A percentile compares a stretch with the other conserved stretches of the same genome.
These are phyloP conservation scores for Isabelozyma gotoi DNA, from an alignment of 805 yeast genomes.

Conservation along the genomic window DNA sequence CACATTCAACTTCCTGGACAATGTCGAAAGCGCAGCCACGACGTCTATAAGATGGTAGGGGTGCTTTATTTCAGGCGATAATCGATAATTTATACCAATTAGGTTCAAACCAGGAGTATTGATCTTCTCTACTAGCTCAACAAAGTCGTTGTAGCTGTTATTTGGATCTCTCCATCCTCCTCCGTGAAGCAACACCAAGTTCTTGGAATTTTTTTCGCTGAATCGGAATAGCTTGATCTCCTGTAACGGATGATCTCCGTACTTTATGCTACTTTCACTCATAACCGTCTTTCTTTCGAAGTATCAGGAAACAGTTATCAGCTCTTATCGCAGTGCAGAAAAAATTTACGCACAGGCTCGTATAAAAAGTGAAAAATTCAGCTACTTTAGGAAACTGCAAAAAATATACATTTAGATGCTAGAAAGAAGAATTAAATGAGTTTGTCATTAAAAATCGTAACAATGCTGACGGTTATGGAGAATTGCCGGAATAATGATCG, in stretches of 20 bases:
- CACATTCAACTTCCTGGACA: constrained; percentile 14
- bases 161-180: constrained; percentile 83
- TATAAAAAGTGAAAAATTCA: not conserved
- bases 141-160: constrained; percentile 60
- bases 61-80: constrained; percentile 60
- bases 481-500: no score
- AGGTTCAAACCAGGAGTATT: constrained; percentile 12
- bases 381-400: not conserved
- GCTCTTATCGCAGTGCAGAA: no score
- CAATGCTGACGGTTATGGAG: no score
- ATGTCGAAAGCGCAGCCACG: constrained; percentile 35
- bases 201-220: constrained; percentile 9
- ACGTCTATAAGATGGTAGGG: constrained; percentile 66
- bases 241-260: constrained; percentile 36
- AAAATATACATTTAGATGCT: no score
- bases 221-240: constrained; percentile 24
- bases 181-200: constrained; percentile 71
- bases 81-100: constrained; percentile 56
- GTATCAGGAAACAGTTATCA: no score
- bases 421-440: no score
- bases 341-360: no score
- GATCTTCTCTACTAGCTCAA: constrained; percentile 22
- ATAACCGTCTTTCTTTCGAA: no score
- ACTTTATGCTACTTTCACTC: constrained; percentile 6
- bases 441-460: no score